phyloP scores from a whole-genome alignment of 2,329 filamentous ascomycete genomes.

The Davidsoniella eucalypti region DNA sequence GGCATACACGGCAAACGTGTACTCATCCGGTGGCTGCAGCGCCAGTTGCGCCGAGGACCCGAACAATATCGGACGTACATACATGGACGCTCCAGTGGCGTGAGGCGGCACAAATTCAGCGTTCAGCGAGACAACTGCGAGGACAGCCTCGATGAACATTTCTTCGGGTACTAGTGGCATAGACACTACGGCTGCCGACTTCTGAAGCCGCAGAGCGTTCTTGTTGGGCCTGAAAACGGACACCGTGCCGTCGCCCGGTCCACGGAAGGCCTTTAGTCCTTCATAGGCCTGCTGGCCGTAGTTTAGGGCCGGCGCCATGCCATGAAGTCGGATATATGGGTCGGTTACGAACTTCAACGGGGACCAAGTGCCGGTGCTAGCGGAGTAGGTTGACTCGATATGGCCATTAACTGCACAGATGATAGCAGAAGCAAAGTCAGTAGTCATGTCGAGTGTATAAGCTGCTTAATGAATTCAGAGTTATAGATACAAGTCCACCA shows the following conservation, averaged over 20 bases:
- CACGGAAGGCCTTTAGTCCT: conserved; percentile 91
- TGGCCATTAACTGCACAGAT: conserved; percentile 70
- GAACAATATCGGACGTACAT: conserved; percentile 78
- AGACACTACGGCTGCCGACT: conserved; percentile 68
- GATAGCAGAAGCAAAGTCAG: neutral
- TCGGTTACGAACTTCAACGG: conserved; percentile 63
- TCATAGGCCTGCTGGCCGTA: conserved; percentile 98
- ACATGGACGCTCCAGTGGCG: conserved; percentile 78
- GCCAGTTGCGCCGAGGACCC: conserved; percentile 78
- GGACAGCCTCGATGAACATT: conserved; percentile 59
- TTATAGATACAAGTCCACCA: neutral
- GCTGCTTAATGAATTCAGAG: neutral
- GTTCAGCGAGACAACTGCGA: conserved; percentile 71
- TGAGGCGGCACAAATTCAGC: conserved; percentile 84
- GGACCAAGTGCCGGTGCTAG: conserved; percentile 60
- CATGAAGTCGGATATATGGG: conserved; percentile 77
- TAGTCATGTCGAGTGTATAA: no score
- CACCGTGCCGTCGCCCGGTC: conserved; percentile 51
- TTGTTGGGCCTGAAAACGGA: conserved; percentile 74
- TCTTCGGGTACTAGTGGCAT: conserved; percentile 65
- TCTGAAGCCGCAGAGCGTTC: conserved; percentile 72
- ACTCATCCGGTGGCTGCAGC: conserved; percentile 75
- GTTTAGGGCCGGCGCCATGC: conserved; percentile 89
- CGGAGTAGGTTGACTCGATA: conserved; percentile 72
- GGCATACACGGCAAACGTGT: conserved; percentile 79